A percentile compares a stretch with the other conserved stretches of the same genome.
Evolutionary conservation across 805 yeast species (phyloP).

Genomic region (Sugiyamaella smithiae): DNA sequence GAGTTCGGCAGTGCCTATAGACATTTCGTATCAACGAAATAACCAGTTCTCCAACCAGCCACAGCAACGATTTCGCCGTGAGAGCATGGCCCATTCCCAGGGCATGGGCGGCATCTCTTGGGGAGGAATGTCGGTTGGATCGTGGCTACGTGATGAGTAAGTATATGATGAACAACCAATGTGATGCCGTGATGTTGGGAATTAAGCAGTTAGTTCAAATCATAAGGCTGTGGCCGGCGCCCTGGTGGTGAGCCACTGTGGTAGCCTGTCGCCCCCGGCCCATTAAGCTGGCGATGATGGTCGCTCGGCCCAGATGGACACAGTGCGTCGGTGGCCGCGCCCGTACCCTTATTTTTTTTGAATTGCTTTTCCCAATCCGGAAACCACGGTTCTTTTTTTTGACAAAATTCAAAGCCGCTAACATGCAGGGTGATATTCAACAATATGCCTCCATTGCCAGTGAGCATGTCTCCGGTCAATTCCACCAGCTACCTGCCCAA

Average conservation of each 20-base stretch:
- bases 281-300: too few species aligned
- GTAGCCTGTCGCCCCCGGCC: too few species aligned
- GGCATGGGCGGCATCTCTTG: constrained; percentile 98
- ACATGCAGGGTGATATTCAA: constrained; percentile 29
- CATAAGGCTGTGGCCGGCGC: too few species aligned
- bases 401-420: not conserved
- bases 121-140: constrained; percentile 94
- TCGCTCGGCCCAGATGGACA: too few species aligned
- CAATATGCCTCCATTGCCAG: constrained; percentile 33
- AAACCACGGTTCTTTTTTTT: constrained; percentile 9
- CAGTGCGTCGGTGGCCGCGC: too few species aligned
- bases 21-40: constrained; percentile 37
- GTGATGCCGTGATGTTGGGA: too few species aligned
- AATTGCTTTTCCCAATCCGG: too few species aligned
- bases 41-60: constrained; percentile 21
- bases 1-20: constrained; percentile 40
- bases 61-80: constrained; percentile 64
- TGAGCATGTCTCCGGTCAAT: constrained; percentile 65
- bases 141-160: constrained; percentile 89
- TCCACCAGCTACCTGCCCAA: constrained; percentile 82
- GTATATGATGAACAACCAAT: too few species aligned
- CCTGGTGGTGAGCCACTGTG: too few species aligned
- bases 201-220: too few species aligned
- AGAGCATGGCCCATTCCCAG: constrained; percentile 90
- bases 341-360: too few species aligned